Base-by-base conservation (phyloP, 2,329 filamentous ascomycete species). In the Colletotrichum paranaense region DNA sequence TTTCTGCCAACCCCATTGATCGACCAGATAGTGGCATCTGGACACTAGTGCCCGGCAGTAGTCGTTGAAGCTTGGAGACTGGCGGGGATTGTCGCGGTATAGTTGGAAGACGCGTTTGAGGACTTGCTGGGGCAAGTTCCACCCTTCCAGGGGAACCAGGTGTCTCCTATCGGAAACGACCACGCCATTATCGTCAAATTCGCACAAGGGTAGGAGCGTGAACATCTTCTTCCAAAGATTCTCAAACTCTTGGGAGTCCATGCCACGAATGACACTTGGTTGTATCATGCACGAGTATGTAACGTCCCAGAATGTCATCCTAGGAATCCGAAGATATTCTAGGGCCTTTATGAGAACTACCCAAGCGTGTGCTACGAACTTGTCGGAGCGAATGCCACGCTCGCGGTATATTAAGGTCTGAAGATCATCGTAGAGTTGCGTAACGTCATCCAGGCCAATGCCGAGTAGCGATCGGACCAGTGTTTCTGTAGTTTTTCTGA, bases 1-100 rank as follows among this genome's bases (percentile, higher is more conserved):
- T 73, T 84, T 89, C 49, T 84, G 84, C 92, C 92, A 93, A 4
- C 90, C 90, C 92, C 92, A 93, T 79, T 91, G 88, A 70, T 88
- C 84, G 59, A 92, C 88, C 11, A 93, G 85, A 77, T 89, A 88
- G 77, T 92, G 88, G 74, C 91, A 93, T 35, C 92, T 88, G 22
- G 86, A 85, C 38, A 92, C 82, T 5, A 92, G 78, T 6, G 89
- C 87, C 22, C 88, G 86, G 73, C 89, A 91, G 76, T 93, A 93
- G 72, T 89, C 88, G 75, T 92, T 93, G 84, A 93, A 92, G 77
- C 89, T 88, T 1, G 90, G 84, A 1, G 87, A 80, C 76, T 93
- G 91, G 26, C 85, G 85, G 3, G 80, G 77, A 67, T 91, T 89
- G n/a, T 81, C 80, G 73, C 85, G 84, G 77, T 93, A 93, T 2